phyloP scores from a whole-genome alignment of 768 basidiomycete species.

The Russula abietina region DNA sequence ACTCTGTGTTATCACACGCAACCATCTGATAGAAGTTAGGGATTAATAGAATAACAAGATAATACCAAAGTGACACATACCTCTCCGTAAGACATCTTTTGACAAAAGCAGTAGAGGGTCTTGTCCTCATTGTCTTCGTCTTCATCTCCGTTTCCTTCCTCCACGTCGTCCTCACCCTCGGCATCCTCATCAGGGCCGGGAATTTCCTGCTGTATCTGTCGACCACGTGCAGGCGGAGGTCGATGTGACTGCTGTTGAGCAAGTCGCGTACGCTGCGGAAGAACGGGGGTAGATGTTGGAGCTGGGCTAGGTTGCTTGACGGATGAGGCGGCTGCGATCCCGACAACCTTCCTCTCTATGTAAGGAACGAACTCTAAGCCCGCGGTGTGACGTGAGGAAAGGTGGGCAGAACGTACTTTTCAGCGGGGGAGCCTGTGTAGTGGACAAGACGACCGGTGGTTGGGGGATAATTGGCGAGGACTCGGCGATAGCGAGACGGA shows the following conservation, averaged over 20 bases:
- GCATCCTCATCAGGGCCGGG: conserved; percentile 31
- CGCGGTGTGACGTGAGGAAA: neutral
- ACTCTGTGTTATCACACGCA: conserved; percentile 24
- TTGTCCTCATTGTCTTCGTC: conserved; percentile 53
- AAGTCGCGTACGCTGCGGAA: conserved; percentile 29
- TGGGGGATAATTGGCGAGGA: conserved; percentile 15
- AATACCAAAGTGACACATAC: conserved; percentile 28
- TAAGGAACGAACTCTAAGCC: neutral
- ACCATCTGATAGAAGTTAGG: conserved; percentile 19
- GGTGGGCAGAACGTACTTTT: conserved; percentile 16
- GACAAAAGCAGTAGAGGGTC: conserved; percentile 57
- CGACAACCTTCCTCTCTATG: conserved; percentile 26
- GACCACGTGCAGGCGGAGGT: conserved; percentile 20
- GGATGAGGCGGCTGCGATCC: conserved; percentile 26
- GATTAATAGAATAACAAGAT: neutral
- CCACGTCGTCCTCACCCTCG: conserved; percentile 34
- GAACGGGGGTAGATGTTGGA: conserved; percentile 25
- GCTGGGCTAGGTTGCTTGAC: conserved; percentile 36
- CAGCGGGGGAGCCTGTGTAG: conserved; percentile 6
- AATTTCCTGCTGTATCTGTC: conserved; percentile 11
- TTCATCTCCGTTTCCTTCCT: conserved; percentile 39
- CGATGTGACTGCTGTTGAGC: conserved; percentile 29
- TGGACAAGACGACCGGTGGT: conserved; percentile 11
- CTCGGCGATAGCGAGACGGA: conserved; percentile 23
- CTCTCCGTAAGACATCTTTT: conserved; percentile 57